These are phyloP conservation scores for Apiospora sp. DNA, from an alignment of 2,329 filamentous ascomycete species.

Conservation along the genomic window DNA sequence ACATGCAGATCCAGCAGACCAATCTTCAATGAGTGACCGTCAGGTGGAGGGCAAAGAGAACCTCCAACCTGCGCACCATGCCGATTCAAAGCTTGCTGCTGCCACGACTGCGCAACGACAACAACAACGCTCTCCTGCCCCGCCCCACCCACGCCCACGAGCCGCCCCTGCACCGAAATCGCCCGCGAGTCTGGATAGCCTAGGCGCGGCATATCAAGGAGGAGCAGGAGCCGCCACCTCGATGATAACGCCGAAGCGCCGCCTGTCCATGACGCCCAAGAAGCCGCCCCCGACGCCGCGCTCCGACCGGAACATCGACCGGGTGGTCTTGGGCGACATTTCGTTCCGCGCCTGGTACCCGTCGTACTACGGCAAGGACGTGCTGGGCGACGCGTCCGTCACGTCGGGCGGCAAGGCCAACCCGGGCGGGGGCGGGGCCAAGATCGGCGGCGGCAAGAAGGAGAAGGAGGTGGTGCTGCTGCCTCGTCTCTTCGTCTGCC, in stretches of 20 bases:
- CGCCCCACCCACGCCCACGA: background rate
- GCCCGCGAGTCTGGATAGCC: constrained; percentile 6
- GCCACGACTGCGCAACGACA: background rate
- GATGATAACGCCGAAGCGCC: constrained; percentile 27
- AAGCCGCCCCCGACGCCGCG: constrained; percentile 46
- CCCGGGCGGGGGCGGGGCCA: constrained; percentile 35
- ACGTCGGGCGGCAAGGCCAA: constrained; percentile 33
- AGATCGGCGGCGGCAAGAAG: constrained; percentile 45
- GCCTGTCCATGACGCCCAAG: constrained; percentile 20
- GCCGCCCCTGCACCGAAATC: constrained; percentile 14
- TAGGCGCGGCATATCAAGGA: background rate
- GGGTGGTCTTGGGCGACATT: constrained; percentile 84
- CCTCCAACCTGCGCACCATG: background rate
- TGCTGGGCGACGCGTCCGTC: constrained; percentile 58
- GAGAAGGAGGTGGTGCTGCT: constrained; percentile 56
- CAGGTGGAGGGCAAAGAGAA: constrained; percentile 20
- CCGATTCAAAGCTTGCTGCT: background rate
- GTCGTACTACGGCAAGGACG: constrained; percentile 83
- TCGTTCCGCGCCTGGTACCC: constrained; percentile 93
- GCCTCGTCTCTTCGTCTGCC: constrained; percentile 83
- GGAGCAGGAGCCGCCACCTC: constrained; percentile 3
- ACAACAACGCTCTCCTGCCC: background rate
- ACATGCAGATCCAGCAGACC: background rate
- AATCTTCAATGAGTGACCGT: too few species aligned
- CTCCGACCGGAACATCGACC: constrained; percentile 80